These are phyloP conservation scores for Leccinum rimulosum DNA, from an alignment of 768 basidiomycete genomes.

Conservation along the genomic window DNA sequence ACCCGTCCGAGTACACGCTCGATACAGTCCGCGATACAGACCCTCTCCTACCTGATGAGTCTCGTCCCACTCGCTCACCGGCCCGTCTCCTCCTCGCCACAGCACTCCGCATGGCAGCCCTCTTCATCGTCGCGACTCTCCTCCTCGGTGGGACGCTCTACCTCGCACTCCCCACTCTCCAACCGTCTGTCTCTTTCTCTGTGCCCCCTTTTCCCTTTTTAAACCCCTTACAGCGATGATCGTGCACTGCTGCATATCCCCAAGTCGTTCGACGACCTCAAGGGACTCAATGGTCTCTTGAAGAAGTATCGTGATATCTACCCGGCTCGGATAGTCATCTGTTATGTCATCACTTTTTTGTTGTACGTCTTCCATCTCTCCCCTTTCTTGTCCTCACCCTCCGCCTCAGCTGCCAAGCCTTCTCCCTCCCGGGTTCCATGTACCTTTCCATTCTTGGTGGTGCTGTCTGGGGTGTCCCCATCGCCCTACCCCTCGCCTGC, in stretches of 20 bases:
- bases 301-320: slow-evolving; percentile 93
- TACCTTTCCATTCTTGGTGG: slow-evolving; percentile 96
- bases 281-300: slow-evolving; percentile 78
- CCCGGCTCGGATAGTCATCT: slow-evolving; percentile 80
- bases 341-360: slow-evolving; percentile 86
- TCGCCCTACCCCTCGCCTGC: slow-evolving; percentile 88
- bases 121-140: slow-evolving; percentile 69
- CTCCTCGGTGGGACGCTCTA: slow-evolving; percentile 78
- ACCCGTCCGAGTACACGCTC: slow-evolving; percentile 61
- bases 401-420: slow-evolving; percentile 78
- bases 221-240: slow-evolving; percentile 58
- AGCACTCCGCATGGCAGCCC: slow-evolving; percentile 75
- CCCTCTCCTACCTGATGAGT: slow-evolving; percentile 29
- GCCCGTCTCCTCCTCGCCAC: slow-evolving; percentile 72
- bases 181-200: slow-evolving; percentile 53
- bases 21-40: slow-evolving; percentile 47
- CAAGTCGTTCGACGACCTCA: slow-evolving; percentile 82
- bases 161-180: slow-evolving; percentile 74
- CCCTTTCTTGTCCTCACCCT: slow-evolving; percentile 7
- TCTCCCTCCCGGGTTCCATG: slow-evolving; percentile 96
- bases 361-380: slow-evolving; percentile 61
- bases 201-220: slow-evolving; percentile 4
- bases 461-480: slow-evolving; percentile 88
- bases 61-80: slow-evolving; percentile 37
- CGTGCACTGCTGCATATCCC: slow-evolving; percentile 76